Conservation (phyloP, 129 eudicot species). For the Centaurea solstitialis region DNA sequence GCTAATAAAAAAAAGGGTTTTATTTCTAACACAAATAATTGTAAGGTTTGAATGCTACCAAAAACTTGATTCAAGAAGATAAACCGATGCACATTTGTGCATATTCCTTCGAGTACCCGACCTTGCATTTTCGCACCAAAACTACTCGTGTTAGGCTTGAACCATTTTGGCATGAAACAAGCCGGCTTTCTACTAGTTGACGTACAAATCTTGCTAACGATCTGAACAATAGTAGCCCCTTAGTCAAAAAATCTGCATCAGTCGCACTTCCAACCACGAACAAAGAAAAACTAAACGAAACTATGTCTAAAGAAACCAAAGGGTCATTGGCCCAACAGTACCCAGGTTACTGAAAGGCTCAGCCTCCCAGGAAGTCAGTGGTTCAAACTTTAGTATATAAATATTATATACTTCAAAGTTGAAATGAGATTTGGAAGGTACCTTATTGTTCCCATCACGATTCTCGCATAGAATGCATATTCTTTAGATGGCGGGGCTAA, state of each 20-base stretch:
- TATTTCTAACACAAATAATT: background rate
- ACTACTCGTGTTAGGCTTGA: background rate
- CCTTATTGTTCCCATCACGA: slow-evolving; percentile 15
- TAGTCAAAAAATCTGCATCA: background rate
- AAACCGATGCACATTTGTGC: background rate
- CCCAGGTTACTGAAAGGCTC: background rate
- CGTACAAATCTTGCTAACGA: background rate
- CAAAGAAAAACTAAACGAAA: background rate
- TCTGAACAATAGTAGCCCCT: background rate
- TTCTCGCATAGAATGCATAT: background rate
- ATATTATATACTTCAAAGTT: background rate
- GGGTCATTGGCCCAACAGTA: background rate
- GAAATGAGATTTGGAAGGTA: slow-evolving; percentile 18
- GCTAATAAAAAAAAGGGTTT: background rate
- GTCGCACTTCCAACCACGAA: background rate
- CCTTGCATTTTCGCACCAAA: background rate
- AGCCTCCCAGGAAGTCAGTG: background rate
- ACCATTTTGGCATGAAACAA: background rate
- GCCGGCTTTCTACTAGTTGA: background rate
- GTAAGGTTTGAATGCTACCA: background rate
- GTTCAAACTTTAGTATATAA: background rate
- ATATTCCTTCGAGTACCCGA: background rate
- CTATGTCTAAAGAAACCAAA: background rate
- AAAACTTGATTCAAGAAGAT: slow-evolving; percentile 2
- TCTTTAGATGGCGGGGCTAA: slow-evolving; percentile 62